These are phyloP conservation scores for Cladophialophora bantiana DNA, from an alignment of 2,329 filamentous ascomycete genomes.

Conservation along the genomic window DNA sequence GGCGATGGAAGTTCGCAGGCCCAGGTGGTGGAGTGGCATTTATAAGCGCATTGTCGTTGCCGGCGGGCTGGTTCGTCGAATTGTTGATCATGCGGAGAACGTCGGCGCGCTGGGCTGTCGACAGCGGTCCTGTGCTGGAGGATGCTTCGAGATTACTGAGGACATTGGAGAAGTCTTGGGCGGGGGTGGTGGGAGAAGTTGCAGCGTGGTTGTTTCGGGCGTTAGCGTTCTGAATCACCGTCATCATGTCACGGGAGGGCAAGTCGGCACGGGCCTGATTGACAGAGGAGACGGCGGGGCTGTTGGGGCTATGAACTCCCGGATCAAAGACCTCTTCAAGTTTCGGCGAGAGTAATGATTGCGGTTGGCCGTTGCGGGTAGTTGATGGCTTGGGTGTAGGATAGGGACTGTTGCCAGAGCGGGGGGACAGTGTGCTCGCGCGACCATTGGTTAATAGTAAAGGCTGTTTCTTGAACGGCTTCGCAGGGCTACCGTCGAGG, in stretches of 20 bases:
- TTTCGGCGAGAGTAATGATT: slow-evolving; percentile 42
- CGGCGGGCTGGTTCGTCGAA: slow-evolving; percentile 51
- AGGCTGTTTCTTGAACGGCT: slow-evolving; percentile 55
- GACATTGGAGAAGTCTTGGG: slow-evolving; percentile 54
- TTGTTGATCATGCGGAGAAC: slow-evolving; percentile 57
- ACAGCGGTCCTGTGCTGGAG: slow-evolving; percentile 52
- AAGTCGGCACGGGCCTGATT: slow-evolving; percentile 26
- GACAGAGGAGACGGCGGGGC: slow-evolving; percentile 16
- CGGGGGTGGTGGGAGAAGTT: slow-evolving; percentile 46
- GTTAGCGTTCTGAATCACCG: slow-evolving; percentile 56
- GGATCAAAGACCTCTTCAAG: slow-evolving; percentile 55
- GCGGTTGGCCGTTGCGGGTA: slow-evolving; percentile 17
- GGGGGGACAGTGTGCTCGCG: slow-evolving; percentile 49
- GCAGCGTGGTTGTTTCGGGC: slow-evolving; percentile 45
- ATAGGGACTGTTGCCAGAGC: slow-evolving; percentile 41
- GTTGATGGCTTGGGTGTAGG: slow-evolving; percentile 17
- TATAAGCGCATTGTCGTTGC: slow-evolving; percentile 64
- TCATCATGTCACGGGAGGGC: slow-evolving; percentile 57
- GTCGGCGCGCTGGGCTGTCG: slow-evolving; percentile 54
- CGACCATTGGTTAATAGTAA: slow-evolving; percentile 55
- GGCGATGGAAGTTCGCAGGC: slow-evolving; percentile 56
- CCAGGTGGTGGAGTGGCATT: slow-evolving; percentile 63
- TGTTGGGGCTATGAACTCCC: slow-evolving; percentile 36
- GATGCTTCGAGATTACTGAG: slow-evolving; percentile 54
- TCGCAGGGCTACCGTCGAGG: slow-evolving; percentile 43